These are phyloP conservation scores for Penicillium paradoxum DNA, from an alignment of 495 filamentous ascomycete genomes.

Conservation along the genomic window DNA sequence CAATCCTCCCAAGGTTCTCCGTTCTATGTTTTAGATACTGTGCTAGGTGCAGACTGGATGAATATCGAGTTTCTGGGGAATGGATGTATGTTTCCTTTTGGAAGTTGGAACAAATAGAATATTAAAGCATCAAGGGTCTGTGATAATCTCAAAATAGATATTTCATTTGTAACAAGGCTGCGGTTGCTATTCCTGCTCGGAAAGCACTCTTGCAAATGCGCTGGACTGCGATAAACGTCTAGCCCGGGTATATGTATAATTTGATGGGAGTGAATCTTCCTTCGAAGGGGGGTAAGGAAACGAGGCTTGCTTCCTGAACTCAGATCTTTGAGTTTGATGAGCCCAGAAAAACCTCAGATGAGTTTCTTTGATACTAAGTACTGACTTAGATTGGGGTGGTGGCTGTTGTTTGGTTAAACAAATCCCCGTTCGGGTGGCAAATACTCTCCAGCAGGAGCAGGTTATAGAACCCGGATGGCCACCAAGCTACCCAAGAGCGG, in stretches of 20 bases:
- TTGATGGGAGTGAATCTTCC: not conserved
- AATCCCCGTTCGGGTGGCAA: not conserved
- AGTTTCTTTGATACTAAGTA: not conserved
- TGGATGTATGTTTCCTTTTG: too few relatives aligned
- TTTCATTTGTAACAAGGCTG: not conserved
- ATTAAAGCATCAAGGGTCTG: too few relatives aligned
- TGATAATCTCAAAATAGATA: not conserved
- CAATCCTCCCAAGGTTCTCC: too few relatives aligned
- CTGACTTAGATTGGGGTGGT: not conserved
- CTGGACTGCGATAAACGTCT: not conserved
- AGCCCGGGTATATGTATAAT: constrained; percentile 2
- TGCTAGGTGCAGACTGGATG: too few relatives aligned
- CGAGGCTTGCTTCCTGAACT: not conserved
- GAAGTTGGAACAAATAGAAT: too few relatives aligned
- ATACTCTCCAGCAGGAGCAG: too few relatives aligned
- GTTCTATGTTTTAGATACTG: too few relatives aligned
- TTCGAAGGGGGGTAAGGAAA: not conserved
- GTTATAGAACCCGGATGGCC: too few relatives aligned
- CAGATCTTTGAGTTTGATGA: not conserved
- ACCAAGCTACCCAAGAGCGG: not conserved
- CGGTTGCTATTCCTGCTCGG: not conserved
- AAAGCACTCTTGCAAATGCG: not conserved
- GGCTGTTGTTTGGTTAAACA: not conserved
- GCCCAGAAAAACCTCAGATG: not conserved
- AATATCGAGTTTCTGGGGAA: too few relatives aligned